phyloP scores from a whole-genome alignment of 2,329 filamentous ascomycete genomes.

The Venturia pyrina region DNA sequence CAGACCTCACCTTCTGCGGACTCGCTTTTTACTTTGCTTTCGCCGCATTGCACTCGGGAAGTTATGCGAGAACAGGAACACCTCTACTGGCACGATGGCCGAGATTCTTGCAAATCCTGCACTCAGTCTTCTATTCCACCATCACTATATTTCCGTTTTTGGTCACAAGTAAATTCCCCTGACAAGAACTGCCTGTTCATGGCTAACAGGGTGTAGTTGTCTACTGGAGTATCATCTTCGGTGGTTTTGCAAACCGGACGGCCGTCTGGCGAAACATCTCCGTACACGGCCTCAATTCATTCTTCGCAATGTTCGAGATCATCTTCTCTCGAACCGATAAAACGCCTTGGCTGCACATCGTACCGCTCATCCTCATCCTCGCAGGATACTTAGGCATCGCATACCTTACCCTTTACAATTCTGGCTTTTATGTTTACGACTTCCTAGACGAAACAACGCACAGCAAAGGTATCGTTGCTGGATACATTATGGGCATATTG shows the following conservation, averaged over 20 bases:
- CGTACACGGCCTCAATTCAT: constrained; percentile 63
- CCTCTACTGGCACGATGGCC: constrained; percentile 30
- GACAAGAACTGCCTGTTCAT: neutral
- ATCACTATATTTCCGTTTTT: constrained; percentile 33
- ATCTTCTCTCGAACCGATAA: constrained; percentile 55
- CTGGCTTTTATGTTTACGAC: constrained; percentile 65
- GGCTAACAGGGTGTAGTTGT: constrained; percentile 22
- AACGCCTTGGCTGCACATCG: constrained; percentile 54
- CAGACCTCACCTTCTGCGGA: constrained; percentile 72
- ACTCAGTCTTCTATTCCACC: constrained; percentile 33
- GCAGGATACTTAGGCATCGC: constrained; percentile 63
- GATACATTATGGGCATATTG: constrained; percentile 46
- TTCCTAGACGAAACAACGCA: constrained; percentile 56
- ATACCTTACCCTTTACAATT: constrained; percentile 59
- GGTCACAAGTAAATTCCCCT: constrained; percentile 30
- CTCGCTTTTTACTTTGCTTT: constrained; percentile 68
- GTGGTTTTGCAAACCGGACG: constrained; percentile 26
- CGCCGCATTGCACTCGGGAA: constrained; percentile 57
- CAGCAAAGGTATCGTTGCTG: constrained; percentile 48
- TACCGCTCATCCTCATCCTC: constrained; percentile 59
- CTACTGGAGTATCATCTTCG: constrained; percentile 32
- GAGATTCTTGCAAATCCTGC: constrained; percentile 25
- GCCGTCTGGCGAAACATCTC: constrained; percentile 52
- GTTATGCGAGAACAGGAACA: constrained; percentile 42
- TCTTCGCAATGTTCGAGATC: constrained; percentile 69